Conservation (phyloP, 805 yeast species). For the Candida qinlingensis region DNA sequence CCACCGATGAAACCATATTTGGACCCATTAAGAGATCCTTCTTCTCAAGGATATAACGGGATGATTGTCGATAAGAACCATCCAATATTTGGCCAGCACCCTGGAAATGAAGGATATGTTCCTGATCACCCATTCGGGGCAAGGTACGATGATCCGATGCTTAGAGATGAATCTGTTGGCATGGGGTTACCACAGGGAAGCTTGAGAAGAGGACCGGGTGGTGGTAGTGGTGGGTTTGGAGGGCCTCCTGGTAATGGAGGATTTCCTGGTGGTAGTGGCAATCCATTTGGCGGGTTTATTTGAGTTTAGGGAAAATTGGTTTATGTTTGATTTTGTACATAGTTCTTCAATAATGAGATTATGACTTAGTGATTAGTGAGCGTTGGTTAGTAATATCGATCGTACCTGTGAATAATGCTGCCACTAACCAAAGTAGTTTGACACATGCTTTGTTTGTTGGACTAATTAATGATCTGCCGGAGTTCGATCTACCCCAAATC, state of each 20-base stretch:
- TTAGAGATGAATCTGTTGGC: constrained; percentile 5
- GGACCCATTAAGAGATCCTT: constrained; percentile 31
- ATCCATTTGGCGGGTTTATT: constrained; percentile 9
- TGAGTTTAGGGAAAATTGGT: neutral
- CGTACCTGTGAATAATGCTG: no score
- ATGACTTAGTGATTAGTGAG: no score
- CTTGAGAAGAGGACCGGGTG: neutral
- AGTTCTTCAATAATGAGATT: no score
- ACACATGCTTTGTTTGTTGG: no score
- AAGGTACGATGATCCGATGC: constrained; percentile 5
- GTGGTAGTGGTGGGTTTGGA: neutral
- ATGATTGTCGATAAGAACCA: constrained; percentile 50
- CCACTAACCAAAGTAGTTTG: no score
- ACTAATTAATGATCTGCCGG: no score
- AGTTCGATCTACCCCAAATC: no score
- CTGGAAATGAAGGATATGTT: neutral
- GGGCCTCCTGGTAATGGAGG: neutral
- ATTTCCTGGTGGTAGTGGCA: neutral
- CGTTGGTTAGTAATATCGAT: no score
- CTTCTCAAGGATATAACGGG: constrained; percentile 33
- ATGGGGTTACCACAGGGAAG: constrained; percentile 10
- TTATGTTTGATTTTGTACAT: no score
- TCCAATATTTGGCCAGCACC: constrained; percentile 36
- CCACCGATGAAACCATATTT: constrained; percentile 39
- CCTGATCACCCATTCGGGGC: constrained; percentile 4